Evolutionary conservation across 805 yeast genomes (phyloP), one percentile per base, ranked within the genome.

Genomic region (Myxozyma kluyveri): DNA sequence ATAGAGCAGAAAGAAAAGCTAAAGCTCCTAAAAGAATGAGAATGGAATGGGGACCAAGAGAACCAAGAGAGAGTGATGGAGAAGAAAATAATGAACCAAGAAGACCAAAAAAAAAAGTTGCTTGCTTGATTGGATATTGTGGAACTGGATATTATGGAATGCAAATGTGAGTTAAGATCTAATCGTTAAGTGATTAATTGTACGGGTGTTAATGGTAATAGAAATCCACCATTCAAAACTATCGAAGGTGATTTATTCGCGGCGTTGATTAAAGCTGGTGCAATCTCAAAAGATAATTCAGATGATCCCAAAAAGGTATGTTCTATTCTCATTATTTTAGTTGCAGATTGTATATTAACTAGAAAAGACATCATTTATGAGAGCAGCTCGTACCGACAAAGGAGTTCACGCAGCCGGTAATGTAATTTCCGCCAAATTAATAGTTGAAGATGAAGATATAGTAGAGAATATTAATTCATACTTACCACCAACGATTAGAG

Each of bases 401-500:
- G 98, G 97, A 55, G 98, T 90, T 22, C 98, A 90, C 70, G 97
- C 98, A 10, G 96, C 96, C 1, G 97, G 97, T 26, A 90, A 90
- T 67, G 88, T 89, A 21, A 79, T 91, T 40, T 84, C 95, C 14
- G 73, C 86, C 61, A 90, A 90, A 67, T 71, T 90, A 75, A 87
- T 88, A 62, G 76, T 88, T 47, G 96, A 88, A 65, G 96, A 90
- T 63, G 80, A 76, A 12, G 84, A 88, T 49, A 77, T 88, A 46
- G 76, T 84, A 39, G 75, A 76, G 42, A 86, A 83, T 67, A 84
- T 93, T 69, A 93, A 93, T 68, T 69, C 74, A 1, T 67, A 74
- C 27, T 74, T 93, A 49, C 99, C 99, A 1, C 89, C 79, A 6
- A 90, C 87, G 56, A 88, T 93, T 59, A 77, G 96, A 58, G 77